phyloP scores from a whole-genome alignment of 257 asterid genomes.

The Nicotiana attenuata region DNA sequence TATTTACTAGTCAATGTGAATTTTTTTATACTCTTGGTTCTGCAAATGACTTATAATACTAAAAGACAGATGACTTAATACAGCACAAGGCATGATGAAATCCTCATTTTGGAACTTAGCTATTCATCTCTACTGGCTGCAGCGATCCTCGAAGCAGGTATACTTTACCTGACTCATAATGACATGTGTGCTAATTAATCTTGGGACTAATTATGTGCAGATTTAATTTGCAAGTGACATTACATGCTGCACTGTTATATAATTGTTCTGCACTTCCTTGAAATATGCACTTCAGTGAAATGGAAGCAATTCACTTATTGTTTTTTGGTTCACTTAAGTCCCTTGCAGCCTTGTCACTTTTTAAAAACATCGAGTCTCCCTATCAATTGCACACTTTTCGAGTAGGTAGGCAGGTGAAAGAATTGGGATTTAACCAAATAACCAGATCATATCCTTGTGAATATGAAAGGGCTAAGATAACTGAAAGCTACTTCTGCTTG shows the following conservation, averaged over 20 bases:
- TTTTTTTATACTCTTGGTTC: background rate
- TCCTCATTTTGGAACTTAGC: background rate
- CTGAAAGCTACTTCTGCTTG: background rate
- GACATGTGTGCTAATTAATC: background rate
- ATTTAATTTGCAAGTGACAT: background rate
- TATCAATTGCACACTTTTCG: background rate
- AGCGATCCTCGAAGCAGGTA: background rate
- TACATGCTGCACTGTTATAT: background rate
- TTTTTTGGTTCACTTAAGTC: background rate
- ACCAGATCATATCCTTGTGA: background rate
- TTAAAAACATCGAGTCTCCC: background rate
- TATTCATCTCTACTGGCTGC: background rate
- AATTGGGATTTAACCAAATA: background rate
- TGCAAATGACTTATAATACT: background rate
- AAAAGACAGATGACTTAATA: background rate
- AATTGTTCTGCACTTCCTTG: background rate
- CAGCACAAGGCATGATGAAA: background rate
- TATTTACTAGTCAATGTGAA: background rate
- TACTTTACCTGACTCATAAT: background rate
- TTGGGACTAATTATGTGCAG: background rate
- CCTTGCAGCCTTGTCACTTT: background rate
- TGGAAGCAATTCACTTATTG: background rate
- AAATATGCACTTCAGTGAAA: background rate
- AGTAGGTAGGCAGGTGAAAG: background rate
- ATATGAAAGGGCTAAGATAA: background rate